Evolutionary conservation across 148 eudicot genomes (phyloP), one percentile per base, ranked within the genome.

Genomic region (Vaccinium vitisidaea): DNA sequence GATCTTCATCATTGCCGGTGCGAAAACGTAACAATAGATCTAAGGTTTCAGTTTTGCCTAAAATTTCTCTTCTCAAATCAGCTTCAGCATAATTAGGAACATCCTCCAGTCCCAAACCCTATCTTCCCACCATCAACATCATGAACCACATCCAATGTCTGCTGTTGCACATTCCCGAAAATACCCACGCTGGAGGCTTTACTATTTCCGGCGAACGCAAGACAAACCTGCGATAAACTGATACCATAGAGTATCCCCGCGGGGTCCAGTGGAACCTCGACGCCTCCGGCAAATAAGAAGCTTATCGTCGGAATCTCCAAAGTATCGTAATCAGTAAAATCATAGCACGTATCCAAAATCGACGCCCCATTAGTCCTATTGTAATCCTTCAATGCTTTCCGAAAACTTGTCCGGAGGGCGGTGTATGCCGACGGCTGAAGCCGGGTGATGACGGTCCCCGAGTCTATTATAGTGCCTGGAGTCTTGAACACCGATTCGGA

Each of bases 391-490:
- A 93, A 91, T 56, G 16, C 83, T 78, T 86, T 71, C 75, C 85
- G 79, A 88, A 95, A 95, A 12, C 90, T 86, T 0, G 86, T 5
- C 18, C 89, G 69, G 76, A 95, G 46, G 8, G 93, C 86, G 0
- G 86, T 39, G 90, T 95, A 95, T 0, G 97, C 98, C 6, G 81
- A 70, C 0, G 95, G 90, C 15, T 94, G 92, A 4, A 95, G 92
- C 2, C 98, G 93, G 5, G 94, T 91, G 39, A 93, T 93, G 52
- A 93, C 96, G 0, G 98, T 95, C 7, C 98, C 98, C 0, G 98
- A 95, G 86, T 95, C 98, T 49, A 95, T 90, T 2, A 95, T 67
- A 5, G 91, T 87, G 5, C 94, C 94, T 0, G 88, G 89, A 15
- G 71, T 75, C 43, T 87, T 83, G 87, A 95, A 94, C 50, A 91